phyloP scores from a whole-genome alignment of 192 early-diverging fungal species.

The Coemansia sp. region DNA sequence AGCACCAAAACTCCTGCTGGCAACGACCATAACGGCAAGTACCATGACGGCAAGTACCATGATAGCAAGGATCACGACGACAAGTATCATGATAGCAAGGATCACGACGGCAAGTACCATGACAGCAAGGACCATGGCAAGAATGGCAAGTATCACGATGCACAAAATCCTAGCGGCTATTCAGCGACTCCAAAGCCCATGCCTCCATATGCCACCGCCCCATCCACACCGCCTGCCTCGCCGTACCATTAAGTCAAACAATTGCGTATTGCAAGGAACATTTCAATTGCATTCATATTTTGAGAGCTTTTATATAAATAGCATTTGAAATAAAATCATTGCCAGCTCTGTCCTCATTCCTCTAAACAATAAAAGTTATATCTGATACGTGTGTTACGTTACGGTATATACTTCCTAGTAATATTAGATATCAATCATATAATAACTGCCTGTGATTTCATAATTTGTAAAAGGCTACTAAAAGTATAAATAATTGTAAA shows the following conservation, averaged over 20 bases:
- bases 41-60: neutral
- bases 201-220: neutral
- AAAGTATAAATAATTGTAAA: too few relatives aligned
- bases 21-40: constrained; percentile 3
- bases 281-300: too few relatives aligned
- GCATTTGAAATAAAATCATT: too few relatives aligned
- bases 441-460: too few relatives aligned
- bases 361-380: too few relatives aligned
- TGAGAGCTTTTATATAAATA: too few relatives aligned
- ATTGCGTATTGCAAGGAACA: neutral
- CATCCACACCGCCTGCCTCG: neutral
- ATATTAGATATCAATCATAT: too few relatives aligned
- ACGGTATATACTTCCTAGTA: too few relatives aligned
- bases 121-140: constrained; percentile 1
- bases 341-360: too few relatives aligned
- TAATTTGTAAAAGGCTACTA: too few relatives aligned
- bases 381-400: too few relatives aligned
- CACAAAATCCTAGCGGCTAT: neutral
- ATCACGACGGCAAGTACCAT: neutral
- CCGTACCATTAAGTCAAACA: neutral
- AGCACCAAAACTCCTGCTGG: too few relatives aligned
- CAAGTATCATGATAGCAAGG: neutral
- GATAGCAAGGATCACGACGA: neutral
- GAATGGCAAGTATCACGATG: constrained; percentile 3
- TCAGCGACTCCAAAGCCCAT: neutral